These are phyloP conservation scores for Arachis hypogaea DNA, from an alignment of 306 rosid species.

Conservation along the genomic window DNA sequence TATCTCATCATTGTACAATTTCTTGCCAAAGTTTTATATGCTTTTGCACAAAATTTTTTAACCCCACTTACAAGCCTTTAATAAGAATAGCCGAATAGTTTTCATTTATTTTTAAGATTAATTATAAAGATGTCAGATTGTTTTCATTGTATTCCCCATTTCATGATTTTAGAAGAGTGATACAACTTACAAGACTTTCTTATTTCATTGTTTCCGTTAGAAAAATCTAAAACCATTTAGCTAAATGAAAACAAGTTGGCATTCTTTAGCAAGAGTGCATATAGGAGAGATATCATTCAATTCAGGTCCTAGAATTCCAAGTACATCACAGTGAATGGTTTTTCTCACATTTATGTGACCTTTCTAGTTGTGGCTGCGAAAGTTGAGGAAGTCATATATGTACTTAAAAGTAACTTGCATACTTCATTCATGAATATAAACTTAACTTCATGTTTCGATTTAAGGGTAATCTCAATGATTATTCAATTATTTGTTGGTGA, in stretches of 20 bases:
- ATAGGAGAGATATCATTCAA: conserved; percentile 6
- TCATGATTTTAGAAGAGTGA: neutral
- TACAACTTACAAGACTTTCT: too few relatives aligned
- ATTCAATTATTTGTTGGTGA: neutral
- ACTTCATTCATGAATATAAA: neutral
- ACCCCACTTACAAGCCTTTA: conserved; percentile 16
- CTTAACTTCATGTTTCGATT: too few relatives aligned
- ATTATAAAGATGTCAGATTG: neutral
- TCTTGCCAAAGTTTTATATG: neutral
- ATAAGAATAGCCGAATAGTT: neutral
- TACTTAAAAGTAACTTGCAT: neutral
- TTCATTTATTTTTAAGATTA: too few relatives aligned
- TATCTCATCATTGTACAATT: conserved; percentile 6
- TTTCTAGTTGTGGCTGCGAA: conserved; percentile 7
- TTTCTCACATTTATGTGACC: conserved; percentile 10
- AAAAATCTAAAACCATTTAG: neutral
- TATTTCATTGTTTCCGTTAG: neutral
- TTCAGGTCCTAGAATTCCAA: conserved; percentile 9
- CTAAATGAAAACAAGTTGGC: neutral
- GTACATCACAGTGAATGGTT: neutral
- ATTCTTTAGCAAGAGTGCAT: neutral
- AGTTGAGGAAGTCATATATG: conserved; percentile 9
- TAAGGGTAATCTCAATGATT: neutral
- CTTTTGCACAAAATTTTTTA: neutral
- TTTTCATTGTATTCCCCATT: neutral